These are phyloP conservation scores for Picea glauca DNA, from an alignment of 75 land plant genomes.

Conservation along the genomic window DNA sequence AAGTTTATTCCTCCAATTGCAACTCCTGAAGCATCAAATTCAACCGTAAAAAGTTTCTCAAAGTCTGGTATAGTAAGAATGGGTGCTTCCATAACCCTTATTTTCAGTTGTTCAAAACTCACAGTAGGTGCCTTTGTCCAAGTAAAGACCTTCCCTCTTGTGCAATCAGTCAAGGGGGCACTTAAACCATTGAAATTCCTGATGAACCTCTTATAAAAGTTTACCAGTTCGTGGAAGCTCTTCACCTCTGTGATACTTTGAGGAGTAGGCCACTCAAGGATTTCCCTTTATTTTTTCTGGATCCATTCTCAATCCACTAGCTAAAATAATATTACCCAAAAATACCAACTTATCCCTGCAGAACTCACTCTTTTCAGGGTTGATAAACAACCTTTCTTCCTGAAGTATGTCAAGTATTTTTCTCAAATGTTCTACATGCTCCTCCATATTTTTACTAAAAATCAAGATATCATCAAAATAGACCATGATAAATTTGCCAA, in stretches of 20 bases:
- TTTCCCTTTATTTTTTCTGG: too few relatives aligned
- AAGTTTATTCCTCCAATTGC: not conserved
- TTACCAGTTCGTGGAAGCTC: not conserved
- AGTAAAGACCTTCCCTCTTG: not conserved
- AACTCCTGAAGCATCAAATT: slow-evolving; percentile 14
- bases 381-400: too few relatives aligned
- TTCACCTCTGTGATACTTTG: not conserved
- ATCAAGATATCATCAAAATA: too few relatives aligned
- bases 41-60: slow-evolving; percentile 14
- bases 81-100: slow-evolving; percentile 6
- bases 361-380: too few relatives aligned
- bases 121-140: not conserved
- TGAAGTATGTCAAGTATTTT: too few relatives aligned
- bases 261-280: too few relatives aligned
- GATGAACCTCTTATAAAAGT: not conserved
- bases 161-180: not conserved
- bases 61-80: slow-evolving; percentile 11
- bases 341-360: too few relatives aligned
- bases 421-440: too few relatives aligned
- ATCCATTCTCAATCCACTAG: too few relatives aligned
- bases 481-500: too few relatives aligned
- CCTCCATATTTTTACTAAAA: too few relatives aligned
- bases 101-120: slow-evolving; percentile 12
- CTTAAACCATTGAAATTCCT: not conserved
- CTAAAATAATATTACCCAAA: too few relatives aligned